Evolutionary conservation across 306 rosid genomes (phyloP), one percentile per base, ranked within the genome.

Genomic region (Inga leiocalycina): DNA sequence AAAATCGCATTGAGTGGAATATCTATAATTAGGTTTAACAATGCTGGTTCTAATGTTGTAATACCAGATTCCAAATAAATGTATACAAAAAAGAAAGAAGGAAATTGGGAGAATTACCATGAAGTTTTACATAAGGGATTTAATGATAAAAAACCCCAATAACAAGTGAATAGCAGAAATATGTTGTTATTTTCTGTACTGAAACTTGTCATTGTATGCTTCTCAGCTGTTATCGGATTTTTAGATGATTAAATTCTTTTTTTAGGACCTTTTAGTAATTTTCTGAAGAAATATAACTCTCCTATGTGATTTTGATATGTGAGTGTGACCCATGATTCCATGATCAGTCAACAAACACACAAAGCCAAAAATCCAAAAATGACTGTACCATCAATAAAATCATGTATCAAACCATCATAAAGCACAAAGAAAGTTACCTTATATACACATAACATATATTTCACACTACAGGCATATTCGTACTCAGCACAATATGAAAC

Each of bases 401-500:
- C 43, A 14, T 30, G 5, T 65, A 30, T 15, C 71, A 32, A 27
- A 32, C 22, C 43, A 34, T 65, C 15, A 65, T 15, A 14, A 65
- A 65, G 71, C 43, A 32, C 43, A 9, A 75, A 46, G 74, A 48
- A 78, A 79, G 75, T 75, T 19, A 82, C 70, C 79, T 74, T 75
- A 30, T 79, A 73, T 87, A 88, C 84, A 84, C 64, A 62, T 80
- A 62, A 87, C 85, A 86, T 68, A 61, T 82, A 62, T 83, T 71
- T 84, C 79, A 74, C 80, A 70, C 27, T 78, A 45, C 45, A 78
- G 82, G 35, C 24, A 6, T 24, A 24, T 61, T 22, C 35, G 17
- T 17, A 11, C 67, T 30, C 41, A 30, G 70, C 70, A 12, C 20
- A 30, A 30, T 32, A 64, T 64, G 71, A 57, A 84, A 14, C 43